Base-by-base conservation (phyloP, 2,329 filamentous ascomycete species). In the Emergomyces pasteurianus region DNA sequence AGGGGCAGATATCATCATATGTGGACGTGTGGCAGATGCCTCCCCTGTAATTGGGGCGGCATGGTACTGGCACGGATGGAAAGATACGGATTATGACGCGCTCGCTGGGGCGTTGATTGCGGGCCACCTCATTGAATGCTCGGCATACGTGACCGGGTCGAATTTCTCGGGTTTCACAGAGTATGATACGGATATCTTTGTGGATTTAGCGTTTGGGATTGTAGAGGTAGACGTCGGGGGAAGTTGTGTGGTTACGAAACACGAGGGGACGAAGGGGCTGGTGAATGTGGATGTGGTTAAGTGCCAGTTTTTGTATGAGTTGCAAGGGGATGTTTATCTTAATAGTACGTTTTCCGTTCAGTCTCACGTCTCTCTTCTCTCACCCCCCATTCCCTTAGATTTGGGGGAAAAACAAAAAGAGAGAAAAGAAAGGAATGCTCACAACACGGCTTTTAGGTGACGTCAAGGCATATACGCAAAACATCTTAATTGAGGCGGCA, bases 51-150 rank as follows among this genome's bases (percentile, higher is more conserved):
- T 84, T 61, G 82, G 79, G 0, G 80, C 81, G 0, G 81, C 81
- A 0, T 78, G 78, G 66, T 84, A 76, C 72, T 85, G 81, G 78
- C 76, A 84, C 59, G 71, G 73, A 1, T 85, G 81, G 83, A 62
- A 63, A 0, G 74, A 78, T 18, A 74, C 71, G 0, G 74, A 79
- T 28, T 81, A 77, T 23, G 77, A 84, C 61, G 65, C 72, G 21
- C 72, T 85, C 4, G 82, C 81, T 0, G 78, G 78, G 0, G 72
- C 79, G 28, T 54, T 70, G 8, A 59, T 70, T 16, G 66, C 67
- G 3, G 67, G 67, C 0, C 68, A 71, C 61, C 57, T 70, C 18
- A 69, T 69, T 14, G 70, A 72, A 60, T 72, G 70, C 57, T 64
- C 63, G 0, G 62, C 65, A 5, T 70, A 69, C 57, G 67, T 69